Conservation (phyloP, 2,329 filamentous ascomycete species). For the Fusarium sp. region DNA sequence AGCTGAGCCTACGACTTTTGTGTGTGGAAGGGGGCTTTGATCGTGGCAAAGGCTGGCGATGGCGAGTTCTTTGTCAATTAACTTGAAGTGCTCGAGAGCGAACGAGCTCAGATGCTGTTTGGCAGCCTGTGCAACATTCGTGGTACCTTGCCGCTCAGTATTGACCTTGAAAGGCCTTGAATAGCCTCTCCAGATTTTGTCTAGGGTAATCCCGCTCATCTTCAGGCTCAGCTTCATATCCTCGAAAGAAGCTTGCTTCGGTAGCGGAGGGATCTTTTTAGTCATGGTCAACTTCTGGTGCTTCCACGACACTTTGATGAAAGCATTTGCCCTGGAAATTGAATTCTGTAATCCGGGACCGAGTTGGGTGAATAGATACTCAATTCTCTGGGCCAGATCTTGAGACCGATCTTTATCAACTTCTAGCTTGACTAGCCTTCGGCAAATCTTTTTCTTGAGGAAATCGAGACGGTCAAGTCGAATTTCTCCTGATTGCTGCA, state of each 20-base stretch:
- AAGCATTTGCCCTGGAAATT: slow-evolving; percentile 13
- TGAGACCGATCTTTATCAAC: slow-evolving; percentile 24
- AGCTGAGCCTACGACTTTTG: slow-evolving; percentile 1
- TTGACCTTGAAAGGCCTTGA: slow-evolving; percentile 1
- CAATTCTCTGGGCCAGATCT: slow-evolving; percentile 10
- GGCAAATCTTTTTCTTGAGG: slow-evolving; percentile 39
- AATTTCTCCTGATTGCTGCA: background rate
- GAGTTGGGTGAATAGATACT: slow-evolving; percentile 26
- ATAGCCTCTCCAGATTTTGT: slow-evolving; percentile 16
- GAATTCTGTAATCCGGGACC: slow-evolving; percentile 9
- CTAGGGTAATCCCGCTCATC: slow-evolving; percentile 19
- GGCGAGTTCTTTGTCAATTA: slow-evolving; percentile 21
- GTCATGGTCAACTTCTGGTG: slow-evolving; percentile 30
- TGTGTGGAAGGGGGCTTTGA: background rate
- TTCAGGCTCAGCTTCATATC: slow-evolving; percentile 30
- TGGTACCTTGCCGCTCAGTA: background rate
- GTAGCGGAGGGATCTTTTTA: slow-evolving; percentile 33
- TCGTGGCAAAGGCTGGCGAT: slow-evolving; percentile 11
- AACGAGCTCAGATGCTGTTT: slow-evolving; percentile 30
- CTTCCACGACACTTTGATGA: slow-evolving; percentile 30
- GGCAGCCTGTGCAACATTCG: slow-evolving; percentile 27
- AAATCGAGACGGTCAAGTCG: slow-evolving; percentile 31
- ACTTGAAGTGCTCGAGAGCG: slow-evolving; percentile 8
- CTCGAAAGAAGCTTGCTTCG: slow-evolving; percentile 17
- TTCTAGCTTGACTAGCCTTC: slow-evolving; percentile 39